Conservation (phyloP, 192 early-diverging fungal species). For the Spizellomyces sp. region DNA sequence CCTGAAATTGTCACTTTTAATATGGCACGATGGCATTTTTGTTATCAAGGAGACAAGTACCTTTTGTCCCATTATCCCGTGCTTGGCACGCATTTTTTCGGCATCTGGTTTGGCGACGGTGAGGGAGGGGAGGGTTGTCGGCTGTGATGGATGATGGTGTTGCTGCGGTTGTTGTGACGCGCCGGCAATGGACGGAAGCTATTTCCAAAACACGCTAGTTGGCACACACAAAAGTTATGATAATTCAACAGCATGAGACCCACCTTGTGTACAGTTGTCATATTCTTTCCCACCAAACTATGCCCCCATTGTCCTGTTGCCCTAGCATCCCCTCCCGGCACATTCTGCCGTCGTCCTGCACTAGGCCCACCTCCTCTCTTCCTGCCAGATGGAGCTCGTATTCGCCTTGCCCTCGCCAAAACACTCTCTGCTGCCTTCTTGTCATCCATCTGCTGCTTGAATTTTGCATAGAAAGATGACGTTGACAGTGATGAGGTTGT, state of each 20-base stretch:
- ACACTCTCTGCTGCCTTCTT: slow-evolving; percentile 1
- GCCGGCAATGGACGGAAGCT: not conserved
- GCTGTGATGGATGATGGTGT: too few relatives aligned
- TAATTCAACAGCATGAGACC: not conserved
- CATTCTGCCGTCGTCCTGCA: slow-evolving; percentile 8
- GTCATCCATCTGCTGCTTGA: slow-evolving; percentile 28
- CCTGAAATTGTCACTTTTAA: too few relatives aligned
- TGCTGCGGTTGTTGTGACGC: too few relatives aligned
- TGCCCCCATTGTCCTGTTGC: slow-evolving; percentile 1
- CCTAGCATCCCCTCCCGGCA: not conserved
- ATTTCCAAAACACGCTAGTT: not conserved
- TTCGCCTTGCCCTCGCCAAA: not conserved
- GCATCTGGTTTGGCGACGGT: too few relatives aligned
- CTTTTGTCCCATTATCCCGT: too few relatives aligned
- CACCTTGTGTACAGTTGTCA: not conserved
- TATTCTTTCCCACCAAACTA: slow-evolving; percentile 25
- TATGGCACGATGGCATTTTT: too few relatives aligned
- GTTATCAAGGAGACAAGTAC: too few relatives aligned
- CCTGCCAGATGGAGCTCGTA: not conserved
- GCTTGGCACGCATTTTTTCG: too few relatives aligned
- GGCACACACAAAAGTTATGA: not conserved
- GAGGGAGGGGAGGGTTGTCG: too few relatives aligned
- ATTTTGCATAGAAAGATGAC: slow-evolving; percentile 27
- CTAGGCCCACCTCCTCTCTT: not conserved
- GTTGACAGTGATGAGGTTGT: not conserved